Percentiles rank a stretch among this genome's conserved stretches.
Evolutionary conservation across 108 stramenopile species (phyloP).

Genomic region (Fragilaria crotonensis): DNA sequence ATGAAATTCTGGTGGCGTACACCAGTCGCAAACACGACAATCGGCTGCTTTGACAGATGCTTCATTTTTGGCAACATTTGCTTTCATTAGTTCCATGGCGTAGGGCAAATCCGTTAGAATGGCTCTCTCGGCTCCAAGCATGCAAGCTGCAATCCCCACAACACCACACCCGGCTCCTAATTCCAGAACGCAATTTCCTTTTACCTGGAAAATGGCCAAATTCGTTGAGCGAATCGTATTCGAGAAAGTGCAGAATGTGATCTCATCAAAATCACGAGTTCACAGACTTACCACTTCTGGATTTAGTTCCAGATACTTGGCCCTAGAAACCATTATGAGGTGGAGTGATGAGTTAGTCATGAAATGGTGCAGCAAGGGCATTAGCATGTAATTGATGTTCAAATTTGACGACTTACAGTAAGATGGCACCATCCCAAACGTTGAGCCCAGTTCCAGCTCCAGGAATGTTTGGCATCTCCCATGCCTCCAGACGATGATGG

Average conservation of each 20-base stretch:
- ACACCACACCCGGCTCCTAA: conserved; percentile 65
- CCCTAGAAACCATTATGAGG: too few species aligned
- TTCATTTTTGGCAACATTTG: conserved; percentile 32
- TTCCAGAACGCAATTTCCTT: conserved; percentile 41
- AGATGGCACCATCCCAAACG: conserved; percentile 65
- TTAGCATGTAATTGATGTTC: background rate
- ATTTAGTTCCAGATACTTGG: conserved; percentile 5
- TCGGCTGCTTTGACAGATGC: conserved; percentile 14
- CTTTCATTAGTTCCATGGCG: conserved; percentile 37
- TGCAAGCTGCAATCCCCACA: conserved; percentile 42
- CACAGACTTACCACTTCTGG: conserved; percentile 8
- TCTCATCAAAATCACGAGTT: background rate
- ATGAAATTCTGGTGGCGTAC: conserved; percentile 16
- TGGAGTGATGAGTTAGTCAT: too few species aligned
- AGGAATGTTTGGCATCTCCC: conserved; percentile 2
- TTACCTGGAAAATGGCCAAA: conserved; percentile 9
- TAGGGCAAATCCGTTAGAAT: conserved; percentile 65
- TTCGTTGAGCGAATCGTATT: background rate
- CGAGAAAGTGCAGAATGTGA: conserved; percentile 2
- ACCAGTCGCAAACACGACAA: conserved; percentile 52
- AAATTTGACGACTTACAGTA: conserved; percentile 42
- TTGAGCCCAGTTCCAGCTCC: conserved; percentile 48
- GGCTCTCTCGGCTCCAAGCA: conserved; percentile 37
- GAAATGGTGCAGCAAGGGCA: too few species aligned
- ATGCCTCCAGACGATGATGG: background rate